Conservation (phyloP, 78 protist species). For the Dictyostelium capitatum region DNA sequence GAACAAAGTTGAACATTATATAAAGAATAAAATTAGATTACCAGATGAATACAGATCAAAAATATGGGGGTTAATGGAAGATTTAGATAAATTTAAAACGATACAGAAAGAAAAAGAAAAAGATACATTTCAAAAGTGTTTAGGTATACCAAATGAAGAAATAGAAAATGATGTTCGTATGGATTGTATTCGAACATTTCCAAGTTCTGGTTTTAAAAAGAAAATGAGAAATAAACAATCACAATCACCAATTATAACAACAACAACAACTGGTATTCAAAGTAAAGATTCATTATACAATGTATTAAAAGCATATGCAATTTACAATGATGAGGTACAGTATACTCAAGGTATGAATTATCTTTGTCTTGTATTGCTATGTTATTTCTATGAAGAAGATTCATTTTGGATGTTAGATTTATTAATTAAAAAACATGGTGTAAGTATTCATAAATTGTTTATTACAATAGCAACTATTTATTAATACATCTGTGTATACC, state of each 20-base stretch:
- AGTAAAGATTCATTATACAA: constrained; percentile 57
- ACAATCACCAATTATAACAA: background rate
- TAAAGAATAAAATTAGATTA: constrained; percentile 30
- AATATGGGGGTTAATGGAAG: constrained; percentile 39
- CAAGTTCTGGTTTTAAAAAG: constrained; percentile 38
- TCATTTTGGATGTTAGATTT: constrained; percentile 79
- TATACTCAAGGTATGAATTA: constrained; percentile 81
- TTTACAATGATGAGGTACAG: constrained; percentile 62
- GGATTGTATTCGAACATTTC: constrained; percentile 62
- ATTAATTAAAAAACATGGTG: constrained; percentile 75
- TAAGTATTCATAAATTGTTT: constrained; percentile 15
- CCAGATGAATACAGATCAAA: constrained; percentile 35
- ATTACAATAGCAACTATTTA: background rate
- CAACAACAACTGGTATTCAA: background rate
- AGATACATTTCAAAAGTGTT: constrained; percentile 14
- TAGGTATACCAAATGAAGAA: constrained; percentile 29
- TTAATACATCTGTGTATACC: background rate
- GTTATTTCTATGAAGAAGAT: constrained; percentile 58
- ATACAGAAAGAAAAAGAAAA: background rate
- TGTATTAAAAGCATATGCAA: constrained; percentile 72
- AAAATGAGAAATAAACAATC: constrained; percentile 49
- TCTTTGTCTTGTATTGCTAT: constrained; percentile 52
- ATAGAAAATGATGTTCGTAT: constrained; percentile 61
- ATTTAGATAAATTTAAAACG: constrained; percentile 27
- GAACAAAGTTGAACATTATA: constrained; percentile 59